Evolutionary conservation across 2,329 filamentous ascomycete species (phyloP), one percentile per base, ranked within the genome.

Genomic region (Fonsecaea pugnacius): DNA sequence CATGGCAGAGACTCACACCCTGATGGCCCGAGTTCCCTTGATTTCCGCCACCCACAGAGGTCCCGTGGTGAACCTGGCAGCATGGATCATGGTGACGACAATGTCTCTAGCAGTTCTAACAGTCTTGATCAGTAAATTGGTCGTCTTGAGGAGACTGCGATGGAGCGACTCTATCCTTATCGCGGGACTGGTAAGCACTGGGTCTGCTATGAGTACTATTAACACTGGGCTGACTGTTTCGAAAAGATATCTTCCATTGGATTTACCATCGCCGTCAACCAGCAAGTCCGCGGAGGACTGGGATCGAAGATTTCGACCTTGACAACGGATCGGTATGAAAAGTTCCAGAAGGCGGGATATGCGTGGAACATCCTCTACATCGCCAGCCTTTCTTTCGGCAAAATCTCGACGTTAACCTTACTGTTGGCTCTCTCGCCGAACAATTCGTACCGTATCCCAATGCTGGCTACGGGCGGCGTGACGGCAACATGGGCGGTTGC

Each of bases 351-450:
- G 70, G 65, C 62, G 50, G 60, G 67, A 27, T 72, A 70, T 59
- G 59, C 69, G 8, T 67, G 69, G 62, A 70, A 71, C 58, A 70
- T 71, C 27, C 60, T 72, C 5, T 65, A 65, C 40, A 62, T 62
- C 18, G 12, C 38, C n/a, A 60, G 51, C 21, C 43, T 65, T 8
- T 16, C 54, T 35, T 58, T 65, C n/a, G 59, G 59, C 54, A 65
- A 65, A 33, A 8, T 33, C 12, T 65, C 63, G 38, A 65, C 63
- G 10, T 35, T 65, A 18, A 59, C 59, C 2, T 55, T 65, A 12
- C 59, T 65, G n/a, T 27, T 65, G 18, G 59, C 59, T 2, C 38
- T 65, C 14, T 56, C 63, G 9, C 63, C 63, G 40, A 62, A 61
- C 16, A 65, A 62, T 46, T 38, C 53, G 24, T 62, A 65, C 55